Evolutionary conservation across 2,329 filamentous ascomycete genomes (phyloP), one percentile per base, ranked within the genome.

Genomic region (Penicillium sp.): DNA sequence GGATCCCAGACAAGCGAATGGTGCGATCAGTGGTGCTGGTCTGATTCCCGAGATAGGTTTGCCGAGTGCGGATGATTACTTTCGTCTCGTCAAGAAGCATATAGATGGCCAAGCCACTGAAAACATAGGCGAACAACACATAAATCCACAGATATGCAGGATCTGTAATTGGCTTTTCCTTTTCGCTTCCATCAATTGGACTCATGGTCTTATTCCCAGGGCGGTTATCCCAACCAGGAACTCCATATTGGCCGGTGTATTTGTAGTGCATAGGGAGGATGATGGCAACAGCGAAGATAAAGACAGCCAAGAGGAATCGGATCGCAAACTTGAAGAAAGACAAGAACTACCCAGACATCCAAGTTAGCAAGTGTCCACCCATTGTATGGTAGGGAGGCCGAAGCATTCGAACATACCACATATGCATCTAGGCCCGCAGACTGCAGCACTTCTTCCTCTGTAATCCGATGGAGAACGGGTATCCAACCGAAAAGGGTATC

Each of bases 1-100:
- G 94, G 22, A 99, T 93, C 0, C 93, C 93, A 0, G 93, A 94
- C 18, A 99, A 77, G 24, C 91, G 87, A 66, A 99, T 92, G 0
- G 94, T 99, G 32, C 92, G 86, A 74, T 99, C 94, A 1, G 94
- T 97, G 50, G 97, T 85, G n/a, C 93, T 97, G 0, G 89, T 92
- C 73, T 97, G 93, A 22, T 88, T 91, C 13, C 94, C 94, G 10
- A 99, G 82, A 69, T 97, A 99, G 56, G 92, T 86, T 72, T 99
- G 94, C 24, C 94, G 82, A 31, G 93, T 84, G 55, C 87, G 84
- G 61, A 97, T 95, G 50, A 99, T 88, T 57, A 86, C 88, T 63
- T 88, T 85, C 0, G 94, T 97, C 74, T 96, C 88, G 40, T 83
- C 82, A 56, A 93, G 85, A 66, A 97, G 86, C 64, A 93, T 84